These are phyloP conservation scores for Phytophthora pluvialis DNA, from an alignment of 352 stramenopile species.

Conservation along the genomic window DNA sequence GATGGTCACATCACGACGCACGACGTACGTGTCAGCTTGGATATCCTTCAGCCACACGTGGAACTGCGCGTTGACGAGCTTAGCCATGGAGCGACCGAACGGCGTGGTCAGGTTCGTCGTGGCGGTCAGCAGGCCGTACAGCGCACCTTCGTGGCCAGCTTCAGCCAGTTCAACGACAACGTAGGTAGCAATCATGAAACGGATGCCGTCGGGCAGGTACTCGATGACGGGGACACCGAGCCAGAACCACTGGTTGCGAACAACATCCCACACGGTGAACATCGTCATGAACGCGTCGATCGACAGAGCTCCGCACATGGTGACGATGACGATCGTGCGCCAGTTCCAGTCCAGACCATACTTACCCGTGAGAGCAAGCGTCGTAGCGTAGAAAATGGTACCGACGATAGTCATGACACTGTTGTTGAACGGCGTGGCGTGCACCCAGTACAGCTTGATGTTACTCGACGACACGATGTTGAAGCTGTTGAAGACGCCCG, in stretches of 20 bases:
- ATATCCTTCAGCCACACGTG: slow-evolving; percentile 60
- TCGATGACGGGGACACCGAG: slow-evolving; percentile 57
- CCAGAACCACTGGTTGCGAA: slow-evolving; percentile 75
- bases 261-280: slow-evolving; percentile 57
- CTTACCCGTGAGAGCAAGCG: slow-evolving; percentile 49
- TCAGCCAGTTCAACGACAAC: slow-evolving; percentile 67
- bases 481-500: slow-evolving; percentile 62
- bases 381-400: slow-evolving; percentile 47
- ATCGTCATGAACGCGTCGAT: slow-evolving; percentile 62
- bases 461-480: slow-evolving; percentile 58
- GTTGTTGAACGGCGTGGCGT: slow-evolving; percentile 61
- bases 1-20: slow-evolving; percentile 65
- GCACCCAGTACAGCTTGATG: slow-evolving; percentile 62
- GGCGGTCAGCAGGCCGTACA: slow-evolving; percentile 65
- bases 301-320: slow-evolving; percentile 40
- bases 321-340: slow-evolving; percentile 51
- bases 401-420: slow-evolving; percentile 59
- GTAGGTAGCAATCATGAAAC: slow-evolving; percentile 70
- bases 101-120: slow-evolving; percentile 56
- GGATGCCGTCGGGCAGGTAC: slow-evolving; percentile 55
- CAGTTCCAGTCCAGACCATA: slow-evolving; percentile 68
- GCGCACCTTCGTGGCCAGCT: slow-evolving; percentile 52
- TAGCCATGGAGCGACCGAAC: slow-evolving; percentile 52
- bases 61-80: slow-evolving; percentile 61
- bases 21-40: slow-evolving; percentile 43